phyloP scores from a whole-genome alignment of 1,139 yeast genomes.

The Candida tetrigidarum region DNA sequence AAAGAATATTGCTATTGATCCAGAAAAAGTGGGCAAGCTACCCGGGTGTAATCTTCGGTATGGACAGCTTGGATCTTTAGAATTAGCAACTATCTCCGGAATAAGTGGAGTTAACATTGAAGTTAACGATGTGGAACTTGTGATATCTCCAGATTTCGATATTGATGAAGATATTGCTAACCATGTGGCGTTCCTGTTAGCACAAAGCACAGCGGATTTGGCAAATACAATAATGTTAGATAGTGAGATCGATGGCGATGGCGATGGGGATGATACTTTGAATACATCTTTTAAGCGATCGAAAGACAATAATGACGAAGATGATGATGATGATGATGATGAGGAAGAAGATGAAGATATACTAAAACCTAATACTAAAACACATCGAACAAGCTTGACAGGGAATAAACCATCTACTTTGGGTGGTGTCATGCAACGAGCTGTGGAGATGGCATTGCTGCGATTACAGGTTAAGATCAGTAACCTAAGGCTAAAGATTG shows the following conservation, averaged over 20 bases:
- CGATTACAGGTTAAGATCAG: slow-evolving; percentile 55
- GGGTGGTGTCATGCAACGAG: slow-evolving; percentile 60
- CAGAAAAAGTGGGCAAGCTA: slow-evolving; percentile 64
- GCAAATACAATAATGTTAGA: slow-evolving; percentile 61
- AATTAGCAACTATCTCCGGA: slow-evolving; percentile 34
- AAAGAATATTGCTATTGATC: slow-evolving; percentile 69
- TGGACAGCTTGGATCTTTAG: slow-evolving; percentile 63
- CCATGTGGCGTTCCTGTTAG: slow-evolving; percentile 45
- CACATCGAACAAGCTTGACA: slow-evolving; percentile 14
- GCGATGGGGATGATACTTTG: slow-evolving; percentile 20
- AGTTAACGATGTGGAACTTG: slow-evolving; percentile 59
- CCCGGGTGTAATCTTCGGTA: slow-evolving; percentile 70
- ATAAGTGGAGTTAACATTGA: slow-evolving; percentile 65
- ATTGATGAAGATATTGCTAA: slow-evolving; percentile 31
- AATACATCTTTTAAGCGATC: slow-evolving; percentile 9
- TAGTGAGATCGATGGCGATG: slow-evolving; percentile 19
- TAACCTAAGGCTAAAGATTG: slow-evolving; percentile 49
- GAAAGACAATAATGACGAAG: slow-evolving; percentile 19
- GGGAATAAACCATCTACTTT: slow-evolving; percentile 38
- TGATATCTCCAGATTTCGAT: slow-evolving; percentile 53
- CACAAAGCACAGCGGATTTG: slow-evolving; percentile 68
- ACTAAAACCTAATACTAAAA: slow-evolving; percentile 14
- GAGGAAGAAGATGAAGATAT: slow-evolving; percentile 22
- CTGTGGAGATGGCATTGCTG: slow-evolving; percentile 73
- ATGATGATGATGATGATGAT: slow-evolving; percentile 20